Base-by-base conservation (phyloP, 2,329 filamentous ascomycete genomes). In the Diaporthe citri region DNA sequence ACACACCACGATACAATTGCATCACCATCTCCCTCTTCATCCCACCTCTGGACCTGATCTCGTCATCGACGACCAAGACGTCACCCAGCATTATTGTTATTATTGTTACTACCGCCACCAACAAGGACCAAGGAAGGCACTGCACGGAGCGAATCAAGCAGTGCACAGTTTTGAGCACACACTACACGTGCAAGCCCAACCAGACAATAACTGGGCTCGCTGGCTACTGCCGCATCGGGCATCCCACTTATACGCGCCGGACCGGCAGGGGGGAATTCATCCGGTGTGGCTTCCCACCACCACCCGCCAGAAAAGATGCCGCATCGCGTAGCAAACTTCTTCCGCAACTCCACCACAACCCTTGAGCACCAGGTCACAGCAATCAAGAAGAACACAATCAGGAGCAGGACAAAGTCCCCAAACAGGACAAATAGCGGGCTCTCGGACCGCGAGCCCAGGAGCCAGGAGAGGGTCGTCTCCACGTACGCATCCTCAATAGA, bases 281-380 rank as follows among this genome's bases (percentile, higher is more conserved):
- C 62, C 64, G 34, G 64, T 41, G 64, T 66, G 64, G 64, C 17
- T 22, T 36, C 48, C 59, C 64, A 69, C 64, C 62, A 66, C 62
- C 41, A 66, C 28, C 43, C 64, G 5, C 15, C 46, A 55, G 71
- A 64, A 74, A 78, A 78, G 76, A 91, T 91, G 90, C 89, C 89
- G 80, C 88, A 90, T 84, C 85, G 87, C 76, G 89, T 91, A 77
- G 84, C 87, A 80, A 88, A 86, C 80, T 90, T 91, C 82, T 86
- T 91, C 78, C 88, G 88, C 78, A 86, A 85, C 77, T 88, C 89
- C n/a, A 88, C 88, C 77, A 81, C 78, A 52, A 80, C 80, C 6
- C 59, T 84, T 22, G 88, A 89, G 80, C 87, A 85, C 82, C 81
- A 83, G 75, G 88, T 90, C 77, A 84, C 87, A 73, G 86, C 84